Conservation (phyloP, 1,139 yeast species). For the Yamadazyma diospyri region DNA sequence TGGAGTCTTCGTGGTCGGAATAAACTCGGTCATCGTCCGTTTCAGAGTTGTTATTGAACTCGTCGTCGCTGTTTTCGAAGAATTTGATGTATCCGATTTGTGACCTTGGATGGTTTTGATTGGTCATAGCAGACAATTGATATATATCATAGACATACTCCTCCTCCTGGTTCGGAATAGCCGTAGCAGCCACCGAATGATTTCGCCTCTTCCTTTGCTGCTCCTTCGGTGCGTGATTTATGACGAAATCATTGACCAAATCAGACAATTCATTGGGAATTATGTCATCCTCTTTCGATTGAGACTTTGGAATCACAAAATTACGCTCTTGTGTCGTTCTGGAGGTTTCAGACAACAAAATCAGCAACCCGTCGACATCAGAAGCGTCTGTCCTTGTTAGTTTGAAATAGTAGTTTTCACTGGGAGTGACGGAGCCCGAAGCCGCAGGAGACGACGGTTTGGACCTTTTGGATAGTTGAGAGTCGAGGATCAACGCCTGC, state of each 20-base stretch:
- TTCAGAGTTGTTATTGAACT: slow-evolving; percentile 13
- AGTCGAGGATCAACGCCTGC: slow-evolving; percentile 59
- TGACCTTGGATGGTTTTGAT: slow-evolving; percentile 49
- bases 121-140: slow-evolving; percentile 41
- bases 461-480: slow-evolving; percentile 39
- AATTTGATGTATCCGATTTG: slow-evolving; percentile 66
- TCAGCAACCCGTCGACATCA: slow-evolving; percentile 8
- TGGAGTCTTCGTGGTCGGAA: slow-evolving; percentile 44
- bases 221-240: slow-evolving; percentile 7
- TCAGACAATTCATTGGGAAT: slow-evolving; percentile 63
- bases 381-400: slow-evolving; percentile 60
- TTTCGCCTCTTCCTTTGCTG: slow-evolving; percentile 12
- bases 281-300: slow-evolving; percentile 36
- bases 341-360: slow-evolving; percentile 12
- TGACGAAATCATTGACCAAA: slow-evolving; percentile 60
- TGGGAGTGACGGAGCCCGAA: slow-evolving; percentile 20
- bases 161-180: slow-evolving; percentile 42
- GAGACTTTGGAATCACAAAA: slow-evolving; percentile 34
- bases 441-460: slow-evolving; percentile 37
- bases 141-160: slow-evolving; percentile 93
- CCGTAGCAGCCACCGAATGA: slow-evolving; percentile 3
- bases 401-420: slow-evolving; percentile 43
- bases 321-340: slow-evolving; percentile 15
- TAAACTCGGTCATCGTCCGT: slow-evolving; percentile 44
- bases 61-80: slow-evolving; percentile 59